Conservation (phyloP, 257 asterid genomes). For the Solanum sejunctum region DNA sequence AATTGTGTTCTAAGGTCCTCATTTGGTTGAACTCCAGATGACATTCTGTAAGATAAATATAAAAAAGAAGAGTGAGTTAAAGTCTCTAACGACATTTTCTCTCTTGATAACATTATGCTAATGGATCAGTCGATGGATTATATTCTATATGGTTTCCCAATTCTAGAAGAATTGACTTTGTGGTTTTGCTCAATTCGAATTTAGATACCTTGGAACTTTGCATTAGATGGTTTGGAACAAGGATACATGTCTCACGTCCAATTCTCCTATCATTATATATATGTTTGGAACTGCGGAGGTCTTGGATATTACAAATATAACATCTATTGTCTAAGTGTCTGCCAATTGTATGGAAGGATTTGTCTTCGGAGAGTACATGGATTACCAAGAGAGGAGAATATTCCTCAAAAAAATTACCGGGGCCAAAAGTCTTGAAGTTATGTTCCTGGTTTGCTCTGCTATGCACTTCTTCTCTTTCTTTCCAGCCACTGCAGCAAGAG, state of each 20-base stretch:
- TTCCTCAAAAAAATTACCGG: neutral
- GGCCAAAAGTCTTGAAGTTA: neutral
- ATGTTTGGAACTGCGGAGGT: neutral
- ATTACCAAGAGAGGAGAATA: neutral
- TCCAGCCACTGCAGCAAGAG: too few species aligned
- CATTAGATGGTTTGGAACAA: neutral
- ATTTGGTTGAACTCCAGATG: slow-evolving; percentile 7
- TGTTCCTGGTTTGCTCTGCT: neutral
- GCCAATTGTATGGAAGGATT: neutral
- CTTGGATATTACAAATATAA: neutral
- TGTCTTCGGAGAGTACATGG: neutral
- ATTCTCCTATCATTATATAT: neutral
- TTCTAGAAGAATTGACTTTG: slow-evolving; percentile 11
- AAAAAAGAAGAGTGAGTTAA: neutral
- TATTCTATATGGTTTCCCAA: slow-evolving; percentile 13
- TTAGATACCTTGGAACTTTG: slow-evolving; percentile 6
- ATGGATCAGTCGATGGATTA: neutral
- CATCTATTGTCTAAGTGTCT: slow-evolving; percentile 5
- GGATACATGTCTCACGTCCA: slow-evolving; percentile 4
- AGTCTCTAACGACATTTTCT: neutral
- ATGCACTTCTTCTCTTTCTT: neutral
- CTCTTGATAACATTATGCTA: neutral
- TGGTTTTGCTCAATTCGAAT: neutral
- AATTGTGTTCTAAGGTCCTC: slow-evolving; percentile 8
- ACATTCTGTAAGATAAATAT: slow-evolving; percentile 4